Conservation (phyloP, 306 rosid species). For the Malus orientalis region DNA sequence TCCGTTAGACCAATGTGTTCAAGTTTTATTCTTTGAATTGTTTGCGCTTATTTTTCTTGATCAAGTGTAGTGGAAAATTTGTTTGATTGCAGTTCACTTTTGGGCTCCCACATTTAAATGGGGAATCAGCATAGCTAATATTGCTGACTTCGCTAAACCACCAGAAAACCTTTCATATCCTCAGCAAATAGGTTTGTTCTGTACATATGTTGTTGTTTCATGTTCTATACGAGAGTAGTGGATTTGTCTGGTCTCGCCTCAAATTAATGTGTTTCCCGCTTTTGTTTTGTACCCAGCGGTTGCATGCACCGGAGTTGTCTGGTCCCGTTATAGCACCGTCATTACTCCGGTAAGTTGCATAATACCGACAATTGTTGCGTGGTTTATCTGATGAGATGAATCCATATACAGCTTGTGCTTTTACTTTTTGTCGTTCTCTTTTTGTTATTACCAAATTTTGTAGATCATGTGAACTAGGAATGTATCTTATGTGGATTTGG, state of each 20-base stretch:
- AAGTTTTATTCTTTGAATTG: too few relatives aligned
- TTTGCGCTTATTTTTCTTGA: too few relatives aligned
- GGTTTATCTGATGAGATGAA: background rate
- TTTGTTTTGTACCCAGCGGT: conserved; percentile 47
- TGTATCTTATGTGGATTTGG: background rate
- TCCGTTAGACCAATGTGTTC: too few relatives aligned
- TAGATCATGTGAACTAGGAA: background rate
- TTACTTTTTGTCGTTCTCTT: background rate
- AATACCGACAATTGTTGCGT: too few relatives aligned
- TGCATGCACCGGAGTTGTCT: conserved; percentile 70
- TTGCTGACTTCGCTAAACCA: conserved; percentile 86
- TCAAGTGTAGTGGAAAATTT: background rate
- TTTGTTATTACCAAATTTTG: background rate
- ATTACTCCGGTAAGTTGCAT: conserved; percentile 72
- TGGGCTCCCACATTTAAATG: conserved; percentile 99
- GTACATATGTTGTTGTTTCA: conserved; percentile 6
- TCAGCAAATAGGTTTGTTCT: conserved; percentile 67
- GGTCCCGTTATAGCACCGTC: conserved; percentile 96
- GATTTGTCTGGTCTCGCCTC: too few relatives aligned
- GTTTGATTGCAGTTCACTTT: conserved; percentile 65
- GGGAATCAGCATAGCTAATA: conserved; percentile 93
- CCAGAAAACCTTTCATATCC: conserved; percentile 92
- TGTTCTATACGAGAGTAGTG: background rate
- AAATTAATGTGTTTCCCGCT: conserved; percentile 7
- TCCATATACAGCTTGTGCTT: background rate